Evolutionary conservation across 768 basidiomycete species (phyloP), one percentile per base, ranked within the genome.

Genomic region (Austroboletus eburneus): DNA sequence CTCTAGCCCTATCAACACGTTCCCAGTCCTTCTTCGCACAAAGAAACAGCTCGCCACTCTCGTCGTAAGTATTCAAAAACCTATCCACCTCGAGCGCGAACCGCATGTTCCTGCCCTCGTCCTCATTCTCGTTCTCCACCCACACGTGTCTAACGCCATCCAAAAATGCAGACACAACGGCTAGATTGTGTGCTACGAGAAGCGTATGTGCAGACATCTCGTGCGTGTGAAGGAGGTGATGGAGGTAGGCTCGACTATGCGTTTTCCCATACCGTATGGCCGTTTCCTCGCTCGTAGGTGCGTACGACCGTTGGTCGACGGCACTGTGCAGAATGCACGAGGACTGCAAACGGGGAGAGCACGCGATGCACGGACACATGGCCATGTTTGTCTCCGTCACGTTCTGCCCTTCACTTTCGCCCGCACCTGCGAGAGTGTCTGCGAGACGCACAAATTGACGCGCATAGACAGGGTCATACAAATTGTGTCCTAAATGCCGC

Each of bases 121-220:
- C 43, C 18, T 9, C 54, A 7, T 43, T 43, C 20, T 9, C 32
- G 3, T 16, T 23, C 21, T 54, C 49, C 4, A 10, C 27, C 17
- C 73, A 59, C 12, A 69, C 49, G 0, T 46, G 34, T 41, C 90
- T 75, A 2, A 92, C 68, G 0, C 77, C 78, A 0, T 65, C 66
- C 37, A 91, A 79, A 59, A 93, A 88, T 1, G 67, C 61, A 33
- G 82, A 77, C 22, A 90, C 66, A 1, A 91, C 76, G 1, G 76
- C 61, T 23, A 90, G 70, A 54, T 93, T 94, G 63, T 94, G 91
- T 66, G 81, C 72, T 10, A 73, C 75, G 16, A 93, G 76, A 20
- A 92, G 63, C 4, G 87, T 60, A 54, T 93, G 88, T 1, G 88
- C 84, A 0, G 83, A 80, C 91, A 94, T 92, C 63, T 94, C 91